Base-by-base conservation (phyloP, 371 early-diverging fungal genomes). In the Mucor indicus region DNA sequence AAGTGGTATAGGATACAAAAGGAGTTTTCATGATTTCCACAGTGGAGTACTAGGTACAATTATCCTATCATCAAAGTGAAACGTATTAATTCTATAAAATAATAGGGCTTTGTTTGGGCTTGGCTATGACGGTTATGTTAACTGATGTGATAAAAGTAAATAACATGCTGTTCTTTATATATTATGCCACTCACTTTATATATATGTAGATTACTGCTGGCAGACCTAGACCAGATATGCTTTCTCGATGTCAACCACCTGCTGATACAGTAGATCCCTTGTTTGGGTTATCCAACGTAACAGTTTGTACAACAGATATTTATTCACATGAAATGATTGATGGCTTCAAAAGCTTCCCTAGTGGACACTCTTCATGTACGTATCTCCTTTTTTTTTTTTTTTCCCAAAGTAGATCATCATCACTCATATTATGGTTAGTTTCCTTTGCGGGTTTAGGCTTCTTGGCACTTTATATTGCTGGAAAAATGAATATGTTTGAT, bases 301-400 rank as follows among this genome's bases (percentile, higher is more conserved):
- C 65, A 11, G 75, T 75, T 35, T 75, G 75, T 29, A 62, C 69
- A 12, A 52, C 66, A 1, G 57, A 59, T 19, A 30, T 58, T n/a
- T 63, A 77, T 57, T 30, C 64, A 11, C 62, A 68, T n/a, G 49
- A 82, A 0, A 67, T 93, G 53, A 61, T 63, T 27, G 93, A 95
- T 42, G 97, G 94, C 7, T 84, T 91, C 67, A 89, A 87, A 68
- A 86, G 89, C 56, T 98, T 96, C 59, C 93, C 92, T 25, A 93
- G 94, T 15, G 98, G 98, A 4, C 98, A 98, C 67, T 71, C 96
- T 8, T 90, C 93, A 23, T 73, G 78, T 69, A 69, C 61, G 50
- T 7, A 27, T 27, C 11, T 27, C 11, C 11, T 27, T 27, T 11
- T 11, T 11, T 11, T 27, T 11, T 27, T 27, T 27, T 27, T 7